Evolutionary conservation across 305 asterid genomes (phyloP).

Genomic region (Solanum hybrid): DNA sequence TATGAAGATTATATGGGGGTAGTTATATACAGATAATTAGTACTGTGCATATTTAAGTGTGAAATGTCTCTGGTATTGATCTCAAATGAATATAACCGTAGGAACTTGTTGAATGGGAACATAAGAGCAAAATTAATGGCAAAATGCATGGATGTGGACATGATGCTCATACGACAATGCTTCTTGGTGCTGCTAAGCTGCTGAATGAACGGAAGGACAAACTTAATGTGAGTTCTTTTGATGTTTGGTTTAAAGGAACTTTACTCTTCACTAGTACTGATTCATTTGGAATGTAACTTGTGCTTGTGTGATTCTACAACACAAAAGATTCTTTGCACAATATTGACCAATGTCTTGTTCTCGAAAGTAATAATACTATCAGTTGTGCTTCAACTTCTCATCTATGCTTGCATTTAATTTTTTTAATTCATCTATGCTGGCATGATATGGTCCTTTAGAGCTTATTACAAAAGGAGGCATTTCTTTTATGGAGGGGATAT

Average conservation of each 20-base stretch:
- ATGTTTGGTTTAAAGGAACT: neutral
- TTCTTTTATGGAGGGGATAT: neutral
- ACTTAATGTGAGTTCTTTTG: conserved; percentile 43
- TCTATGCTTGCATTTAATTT: neutral
- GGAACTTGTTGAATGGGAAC: conserved; percentile 83
- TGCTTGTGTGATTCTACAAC: neutral
- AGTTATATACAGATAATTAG: neutral
- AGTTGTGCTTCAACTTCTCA: neutral
- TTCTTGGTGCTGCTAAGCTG: conserved; percentile 83
- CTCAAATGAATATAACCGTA: conserved; percentile 9
- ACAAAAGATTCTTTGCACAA: neutral
- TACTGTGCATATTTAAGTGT: neutral
- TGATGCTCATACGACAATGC: conserved; percentile 80
- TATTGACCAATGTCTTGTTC: neutral
- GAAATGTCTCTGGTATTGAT: neutral
- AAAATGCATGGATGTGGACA: conserved; percentile 90
- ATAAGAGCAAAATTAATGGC: conserved; percentile 70
- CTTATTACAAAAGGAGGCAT: neutral
- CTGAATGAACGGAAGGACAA: conserved; percentile 49
- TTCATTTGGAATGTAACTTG: neutral
- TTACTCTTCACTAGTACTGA: neutral
- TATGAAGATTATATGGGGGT: neutral
- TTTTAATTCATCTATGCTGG: too few species aligned
- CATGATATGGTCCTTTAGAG: neutral
- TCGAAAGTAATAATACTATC: neutral